A percentile compares a stretch with the other conserved stretches of the same genome.
Evolutionary conservation across 2,329 filamentous ascomycete species (phyloP).

Genomic region (Sporothrix brunneoviolacea): DNA sequence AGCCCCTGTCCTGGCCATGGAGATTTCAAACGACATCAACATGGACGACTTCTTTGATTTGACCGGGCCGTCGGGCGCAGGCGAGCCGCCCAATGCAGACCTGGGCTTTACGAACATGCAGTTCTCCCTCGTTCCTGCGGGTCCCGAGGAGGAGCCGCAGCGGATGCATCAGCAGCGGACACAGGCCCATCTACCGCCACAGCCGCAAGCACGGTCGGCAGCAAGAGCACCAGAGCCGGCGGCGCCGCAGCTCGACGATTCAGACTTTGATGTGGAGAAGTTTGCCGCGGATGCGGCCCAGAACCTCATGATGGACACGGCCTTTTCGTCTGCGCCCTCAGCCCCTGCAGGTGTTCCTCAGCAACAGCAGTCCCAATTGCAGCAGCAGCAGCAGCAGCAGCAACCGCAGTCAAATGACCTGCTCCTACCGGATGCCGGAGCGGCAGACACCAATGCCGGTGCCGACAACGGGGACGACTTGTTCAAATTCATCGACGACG

Average conservation of each 20-base stretch:
- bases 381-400: conserved; percentile 12
- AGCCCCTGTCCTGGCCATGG: conserved; percentile 17
- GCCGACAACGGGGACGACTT: conserved; percentile 37
- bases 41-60: conserved; percentile 17
- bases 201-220: neutral
- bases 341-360: neutral
- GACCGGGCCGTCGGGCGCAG: conserved; percentile 6
- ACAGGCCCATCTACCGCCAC: neutral
- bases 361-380: neutral
- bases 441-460: neutral
- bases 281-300: conserved; percentile 31
- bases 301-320: conserved; percentile 19
- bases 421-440: neutral
- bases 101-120: conserved; percentile 52
- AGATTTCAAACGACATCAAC: conserved; percentile 10
- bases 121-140: conserved; percentile 43
- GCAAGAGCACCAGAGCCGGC: neutral
- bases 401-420: conserved; percentile 19
- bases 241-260: conserved; percentile 22
- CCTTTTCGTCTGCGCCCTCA: conserved; percentile 1
- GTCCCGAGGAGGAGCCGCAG: conserved; percentile 16
- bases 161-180: neutral
- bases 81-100: conserved; percentile 26
- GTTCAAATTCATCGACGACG: conserved; percentile 40
- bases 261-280: conserved; percentile 39